Conservation (phyloP, 768 basidiomycete genomes). For the Auricularia heimuer region DNA sequence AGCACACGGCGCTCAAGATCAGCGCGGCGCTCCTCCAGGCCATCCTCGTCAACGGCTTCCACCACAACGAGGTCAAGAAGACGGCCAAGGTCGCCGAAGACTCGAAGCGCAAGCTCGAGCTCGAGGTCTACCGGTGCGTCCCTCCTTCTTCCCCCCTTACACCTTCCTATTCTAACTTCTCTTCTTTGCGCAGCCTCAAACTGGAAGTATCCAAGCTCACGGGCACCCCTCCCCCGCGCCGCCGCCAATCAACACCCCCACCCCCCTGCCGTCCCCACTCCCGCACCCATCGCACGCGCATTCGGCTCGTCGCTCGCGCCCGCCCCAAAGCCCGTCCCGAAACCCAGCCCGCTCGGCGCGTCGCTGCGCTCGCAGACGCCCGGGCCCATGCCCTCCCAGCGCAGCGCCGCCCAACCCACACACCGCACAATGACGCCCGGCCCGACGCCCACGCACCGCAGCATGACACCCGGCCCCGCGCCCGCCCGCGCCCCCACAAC, state of each 20-base stretch:
- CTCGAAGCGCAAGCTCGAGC: constrained; percentile 53
- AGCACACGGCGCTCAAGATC: constrained; percentile 61
- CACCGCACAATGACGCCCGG: neutral
- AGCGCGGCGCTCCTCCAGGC: constrained; percentile 72
- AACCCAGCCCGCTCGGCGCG: neutral
- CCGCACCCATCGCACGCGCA: neutral
- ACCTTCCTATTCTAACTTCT: neutral
- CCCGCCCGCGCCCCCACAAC: neutral
- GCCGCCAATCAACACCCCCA: neutral
- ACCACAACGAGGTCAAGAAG: constrained; percentile 69
- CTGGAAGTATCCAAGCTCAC: neutral
- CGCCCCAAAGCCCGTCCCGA: neutral
- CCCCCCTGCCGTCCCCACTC: neutral
- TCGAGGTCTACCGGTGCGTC: constrained; percentile 62
- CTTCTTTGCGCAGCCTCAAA: neutral
- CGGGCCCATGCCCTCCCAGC: neutral
- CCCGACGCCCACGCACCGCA: neutral
- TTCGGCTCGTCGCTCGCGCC: neutral
- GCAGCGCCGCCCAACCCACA: too few relatives aligned
- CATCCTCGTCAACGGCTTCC: constrained; percentile 72
- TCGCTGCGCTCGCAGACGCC: neutral
- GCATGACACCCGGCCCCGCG: neutral
- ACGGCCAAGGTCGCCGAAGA: constrained; percentile 58
- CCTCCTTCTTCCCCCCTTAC: too few relatives aligned
- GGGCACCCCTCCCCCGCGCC: neutral